These are phyloP conservation scores for Ceratocystis alfenasii DNA, from an alignment of 2,329 filamentous ascomycete genomes.

Conservation along the genomic window DNA sequence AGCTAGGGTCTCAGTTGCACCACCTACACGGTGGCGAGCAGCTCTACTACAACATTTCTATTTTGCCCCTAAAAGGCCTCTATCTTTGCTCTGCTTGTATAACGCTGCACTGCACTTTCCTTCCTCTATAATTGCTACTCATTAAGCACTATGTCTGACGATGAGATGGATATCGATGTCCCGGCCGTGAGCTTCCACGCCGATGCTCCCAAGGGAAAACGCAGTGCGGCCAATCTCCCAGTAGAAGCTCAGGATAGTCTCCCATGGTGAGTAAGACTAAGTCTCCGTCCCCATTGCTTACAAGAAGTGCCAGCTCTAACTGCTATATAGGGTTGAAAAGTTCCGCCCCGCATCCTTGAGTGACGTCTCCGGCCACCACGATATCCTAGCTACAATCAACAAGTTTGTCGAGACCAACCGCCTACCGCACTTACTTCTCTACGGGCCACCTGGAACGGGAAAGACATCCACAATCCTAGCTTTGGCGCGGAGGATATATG, in stretches of 20 bases:
- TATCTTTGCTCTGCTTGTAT: not conserved
- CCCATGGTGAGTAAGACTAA: constrained; percentile 56
- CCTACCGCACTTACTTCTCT: constrained; percentile 88
- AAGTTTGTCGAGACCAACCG: constrained; percentile 92
- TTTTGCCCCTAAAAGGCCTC: not conserved
- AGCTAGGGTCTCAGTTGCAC: not conserved
- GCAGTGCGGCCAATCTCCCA: constrained; percentile 82
- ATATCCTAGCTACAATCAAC: constrained; percentile 95
- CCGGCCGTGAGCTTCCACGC: constrained; percentile 55
- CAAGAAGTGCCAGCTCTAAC: constrained; percentile 3
- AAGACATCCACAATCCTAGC: constrained; percentile 96
- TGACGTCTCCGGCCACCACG: constrained; percentile 92
- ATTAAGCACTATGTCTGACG: constrained; percentile 42
- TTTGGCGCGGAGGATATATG: constrained; percentile 86
- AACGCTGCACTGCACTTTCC: no score
- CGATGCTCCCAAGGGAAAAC: constrained; percentile 73
- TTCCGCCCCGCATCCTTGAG: constrained; percentile 80
- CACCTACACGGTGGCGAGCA: not conserved
- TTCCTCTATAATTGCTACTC: not conserved
- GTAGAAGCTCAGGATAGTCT: constrained; percentile 88
- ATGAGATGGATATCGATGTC: constrained; percentile 50
- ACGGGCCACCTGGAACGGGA: constrained; percentile 89
- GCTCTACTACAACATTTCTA: not conserved
- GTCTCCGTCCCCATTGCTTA: not conserved
- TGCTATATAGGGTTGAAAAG: constrained; percentile 71